A percentile compares a stretch with the other conserved stretches of the same genome.
Conservation (phyloP, 352 stramenopile species). For the Pythium scleroteichum region DNA sequence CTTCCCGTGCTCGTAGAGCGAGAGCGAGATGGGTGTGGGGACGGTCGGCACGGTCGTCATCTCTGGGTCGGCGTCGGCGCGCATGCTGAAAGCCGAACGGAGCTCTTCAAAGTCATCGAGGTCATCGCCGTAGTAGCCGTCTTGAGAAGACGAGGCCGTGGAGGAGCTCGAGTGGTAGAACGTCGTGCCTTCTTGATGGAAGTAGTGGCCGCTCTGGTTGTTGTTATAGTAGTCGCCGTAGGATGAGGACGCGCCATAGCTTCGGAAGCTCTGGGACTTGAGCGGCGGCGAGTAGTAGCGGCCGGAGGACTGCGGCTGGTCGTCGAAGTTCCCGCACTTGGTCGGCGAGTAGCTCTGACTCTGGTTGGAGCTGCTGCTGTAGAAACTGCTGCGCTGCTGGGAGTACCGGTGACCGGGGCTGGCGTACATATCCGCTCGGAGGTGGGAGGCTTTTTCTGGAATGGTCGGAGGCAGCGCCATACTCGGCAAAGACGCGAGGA, state of each 20-base stretch:
- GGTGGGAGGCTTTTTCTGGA: conserved; percentile 30
- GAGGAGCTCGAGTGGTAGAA: conserved; percentile 72
- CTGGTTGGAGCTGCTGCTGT: conserved; percentile 23
- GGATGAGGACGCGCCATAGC: conserved; percentile 5
- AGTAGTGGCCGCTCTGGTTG: conserved; percentile 48
- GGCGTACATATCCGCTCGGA: conserved; percentile 21
- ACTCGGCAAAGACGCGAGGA: conserved; percentile 11
- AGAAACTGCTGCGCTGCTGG: conserved; percentile 19
- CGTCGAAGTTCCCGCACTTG: conserved; percentile 27
- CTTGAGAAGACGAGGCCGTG: conserved; percentile 76
- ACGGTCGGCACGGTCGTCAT: conserved; percentile 82
- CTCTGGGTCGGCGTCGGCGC: conserved; percentile 42
- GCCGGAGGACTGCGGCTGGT: conserved; percentile 8
- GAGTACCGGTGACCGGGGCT: conserved; percentile 19
- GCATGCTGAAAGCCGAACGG: conserved; percentile 22
- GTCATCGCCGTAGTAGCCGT: conserved; percentile 77
- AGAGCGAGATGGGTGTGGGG: conserved; percentile 66
- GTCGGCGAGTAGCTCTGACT: conserved; percentile 28
- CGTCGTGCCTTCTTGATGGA: conserved; percentile 28
- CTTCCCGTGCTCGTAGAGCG: conserved; percentile 76
- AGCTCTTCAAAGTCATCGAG: conserved; percentile 75
- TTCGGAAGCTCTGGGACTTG: conserved; percentile 25
- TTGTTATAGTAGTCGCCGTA: conserved; percentile 48
- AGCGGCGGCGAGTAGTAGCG: conserved; percentile 29
- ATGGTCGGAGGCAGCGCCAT: conserved; percentile 10